Base-by-base conservation (phyloP, 805 yeast genomes). In the Sugiyamaella smithiae region DNA sequence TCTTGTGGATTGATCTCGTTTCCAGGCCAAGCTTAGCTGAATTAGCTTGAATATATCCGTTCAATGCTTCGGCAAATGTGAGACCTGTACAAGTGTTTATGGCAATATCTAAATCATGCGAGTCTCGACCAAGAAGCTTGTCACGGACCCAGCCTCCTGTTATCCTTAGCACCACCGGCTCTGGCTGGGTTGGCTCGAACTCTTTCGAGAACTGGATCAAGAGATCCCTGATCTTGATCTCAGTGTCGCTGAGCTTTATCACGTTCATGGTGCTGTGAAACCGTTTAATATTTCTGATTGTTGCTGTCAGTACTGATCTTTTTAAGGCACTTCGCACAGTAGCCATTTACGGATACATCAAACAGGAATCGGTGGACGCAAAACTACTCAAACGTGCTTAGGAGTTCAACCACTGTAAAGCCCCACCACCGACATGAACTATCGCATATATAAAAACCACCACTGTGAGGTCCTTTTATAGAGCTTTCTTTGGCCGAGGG, bases 141-240 rank as follows among this genome's bases (percentile, higher is more conserved):
- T 93, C 99, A 58, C 99, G 76, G 2, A 93, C 99, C 99, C 99
- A 91, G 0, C 99, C 99, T 29, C 99, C 99, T 0, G 97, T 90
- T 56, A 93, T 86, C 52, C 99, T 67, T 11, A 86, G 72, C 38
- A 76, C 82, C 7, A 84, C 63, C n/a, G 50, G 46, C 25, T 53
- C 51, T 33, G 55, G 20, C 48, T 62, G 38, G 23, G 51, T 40
- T 6, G 40, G 12, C 54, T 57, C 50, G 46, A 57, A 59, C 41
- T 59, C 59, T 11, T 40, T 36, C 17, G 67, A 60, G 45, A 64
- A 69, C 20, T 57, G 50, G 11, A 66, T 64, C 32, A 70, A 57
- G 20, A 67, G 52, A 12, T 48, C 40, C 20, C 66, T 45, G 36
- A 70, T 53, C 35, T 54, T 55, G 23, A 50, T 54, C 51, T 69